phyloP scores from a whole-genome alignment of 306 rosid species.

The Benincasa hispida region DNA sequence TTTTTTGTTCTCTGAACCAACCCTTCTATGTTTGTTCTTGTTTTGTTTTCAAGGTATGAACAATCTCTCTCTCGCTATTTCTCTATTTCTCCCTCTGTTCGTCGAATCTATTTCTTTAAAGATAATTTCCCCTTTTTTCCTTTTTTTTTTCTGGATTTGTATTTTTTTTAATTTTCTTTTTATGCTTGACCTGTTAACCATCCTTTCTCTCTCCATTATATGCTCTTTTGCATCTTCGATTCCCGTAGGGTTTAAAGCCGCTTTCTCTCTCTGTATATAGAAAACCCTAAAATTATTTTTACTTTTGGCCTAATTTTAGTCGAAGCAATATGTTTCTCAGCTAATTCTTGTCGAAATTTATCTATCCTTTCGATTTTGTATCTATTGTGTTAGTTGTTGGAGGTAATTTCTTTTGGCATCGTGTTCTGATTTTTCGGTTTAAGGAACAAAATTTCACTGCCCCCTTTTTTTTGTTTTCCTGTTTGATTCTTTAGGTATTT shows the following conservation, averaged over 20 bases:
- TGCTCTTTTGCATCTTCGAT: conserved; percentile 51
- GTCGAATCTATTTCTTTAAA: conserved; percentile 44
- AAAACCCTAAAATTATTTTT: conserved; percentile 13
- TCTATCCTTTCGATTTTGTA: not conserved
- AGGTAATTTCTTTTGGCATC: conserved; percentile 21
- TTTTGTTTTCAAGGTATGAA: conserved; percentile 52
- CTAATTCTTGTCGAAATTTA: not conserved
- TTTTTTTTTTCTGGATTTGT: conserved; percentile 22
- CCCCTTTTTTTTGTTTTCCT: not conserved
- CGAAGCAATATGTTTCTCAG: conserved; percentile 9
- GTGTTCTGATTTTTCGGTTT: conserved; percentile 11
- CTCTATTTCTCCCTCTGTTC: conserved; percentile 11
- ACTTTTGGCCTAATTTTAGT: conserved; percentile 20
- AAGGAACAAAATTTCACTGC: conserved; percentile 9
- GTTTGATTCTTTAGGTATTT: conserved; percentile 15
- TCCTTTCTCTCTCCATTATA: not conserved
- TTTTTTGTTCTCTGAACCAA: conserved; percentile 23
- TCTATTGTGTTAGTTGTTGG: conserved; percentile 8
- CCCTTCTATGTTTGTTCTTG: conserved; percentile 21
- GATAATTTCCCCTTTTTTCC: conserved; percentile 20
- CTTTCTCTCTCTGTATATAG: conserved; percentile 31
- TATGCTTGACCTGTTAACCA: conserved; percentile 14
- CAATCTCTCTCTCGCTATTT: conserved; percentile 19
- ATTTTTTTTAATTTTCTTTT: conserved; percentile 12
- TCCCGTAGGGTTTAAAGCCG: conserved; percentile 51